phyloP scores from a whole-genome alignment of 371 early-diverging fungal species.

The Rhizopus sp. region DNA sequence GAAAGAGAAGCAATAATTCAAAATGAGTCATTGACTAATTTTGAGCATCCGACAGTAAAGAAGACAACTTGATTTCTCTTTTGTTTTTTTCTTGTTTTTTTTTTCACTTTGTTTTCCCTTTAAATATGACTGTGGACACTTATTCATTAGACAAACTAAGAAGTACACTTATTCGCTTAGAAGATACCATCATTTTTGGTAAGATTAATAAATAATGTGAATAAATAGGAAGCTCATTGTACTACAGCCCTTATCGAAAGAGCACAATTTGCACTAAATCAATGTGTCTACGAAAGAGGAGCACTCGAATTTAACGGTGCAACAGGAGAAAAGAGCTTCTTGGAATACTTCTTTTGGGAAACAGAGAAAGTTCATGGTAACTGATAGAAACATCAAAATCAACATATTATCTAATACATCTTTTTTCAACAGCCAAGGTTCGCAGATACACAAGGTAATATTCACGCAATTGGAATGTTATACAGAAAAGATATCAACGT shows the following conservation, averaged over 20 bases:
- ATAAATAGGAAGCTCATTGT: background rate
- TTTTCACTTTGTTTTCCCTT: too few relatives aligned
- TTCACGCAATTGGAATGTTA: too few relatives aligned
- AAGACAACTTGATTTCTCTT: too few relatives aligned
- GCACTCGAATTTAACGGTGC: conserved; percentile 69
- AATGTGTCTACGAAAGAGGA: conserved; percentile 71
- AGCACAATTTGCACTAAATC: conserved; percentile 87
- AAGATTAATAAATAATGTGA: conserved; percentile 16
- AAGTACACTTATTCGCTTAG: conserved; percentile 80
- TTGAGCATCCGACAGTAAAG: too few relatives aligned
- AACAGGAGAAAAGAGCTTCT: conserved; percentile 66
- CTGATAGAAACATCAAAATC: conserved; percentile 2
- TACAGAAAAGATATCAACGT: too few relatives aligned
- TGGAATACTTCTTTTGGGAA: conserved; percentile 88
- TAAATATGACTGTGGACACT: background rate
- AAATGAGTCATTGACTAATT: too few relatives aligned
- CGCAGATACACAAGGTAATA: conserved; percentile 73
- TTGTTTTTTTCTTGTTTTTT: too few relatives aligned
- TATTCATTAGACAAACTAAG: conserved; percentile 59
- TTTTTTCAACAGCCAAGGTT: conserved; percentile 89
- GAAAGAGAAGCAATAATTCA: too few relatives aligned
- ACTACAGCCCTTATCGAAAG: conserved; percentile 87
- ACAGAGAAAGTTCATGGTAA: conserved; percentile 90
- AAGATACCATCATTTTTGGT: conserved; percentile 97
- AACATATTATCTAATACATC: too few relatives aligned